Conservation (phyloP, 768 basidiomycete genomes). For the Suillus cothurnatus region DNA sequence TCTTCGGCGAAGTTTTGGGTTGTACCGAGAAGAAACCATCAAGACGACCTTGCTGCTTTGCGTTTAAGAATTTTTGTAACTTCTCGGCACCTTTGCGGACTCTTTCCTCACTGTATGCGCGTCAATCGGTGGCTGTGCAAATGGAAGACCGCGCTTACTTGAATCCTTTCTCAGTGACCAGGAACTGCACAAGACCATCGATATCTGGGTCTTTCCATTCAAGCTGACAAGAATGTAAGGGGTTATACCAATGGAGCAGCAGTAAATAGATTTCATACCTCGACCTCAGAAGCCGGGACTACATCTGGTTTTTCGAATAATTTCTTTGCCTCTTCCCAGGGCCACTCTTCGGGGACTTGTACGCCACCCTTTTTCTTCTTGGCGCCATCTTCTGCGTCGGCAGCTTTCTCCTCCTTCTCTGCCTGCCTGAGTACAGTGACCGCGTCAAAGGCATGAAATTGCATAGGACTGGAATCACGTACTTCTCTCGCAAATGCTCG, state of each 20-base stretch:
- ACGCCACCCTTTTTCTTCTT: conserved; percentile 70
- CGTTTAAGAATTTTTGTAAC: conserved; percentile 79
- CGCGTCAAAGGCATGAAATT: background rate
- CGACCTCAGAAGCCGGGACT: conserved; percentile 78
- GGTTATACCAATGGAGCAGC: background rate
- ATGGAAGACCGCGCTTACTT: conserved; percentile 57
- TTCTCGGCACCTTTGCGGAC: conserved; percentile 96
- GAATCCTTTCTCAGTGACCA: conserved; percentile 96
- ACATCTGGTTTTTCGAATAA: conserved; percentile 92
- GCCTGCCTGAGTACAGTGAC: conserved; percentile 26
- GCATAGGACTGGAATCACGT: conserved; percentile 18
- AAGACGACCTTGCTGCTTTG: conserved; percentile 94
- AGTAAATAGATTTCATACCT: conserved; percentile 48
- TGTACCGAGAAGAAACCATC: conserved; percentile 93
- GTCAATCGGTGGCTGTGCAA: background rate
- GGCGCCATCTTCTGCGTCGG: conserved; percentile 40
- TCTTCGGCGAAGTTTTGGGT: conserved; percentile 56
- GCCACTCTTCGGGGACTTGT: conserved; percentile 91
- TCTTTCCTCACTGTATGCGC: conserved; percentile 83
- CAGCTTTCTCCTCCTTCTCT: conserved; percentile 47
- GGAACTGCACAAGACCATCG: conserved; percentile 90
- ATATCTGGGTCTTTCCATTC: conserved; percentile 95
- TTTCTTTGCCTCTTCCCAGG: conserved; percentile 93
- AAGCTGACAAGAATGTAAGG: conserved; percentile 49
- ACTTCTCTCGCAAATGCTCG: conserved; percentile 80